Evolutionary conservation across 2,329 filamentous ascomycete genomes (phyloP).

Genomic region (Ophiostoma quercus): DNA sequence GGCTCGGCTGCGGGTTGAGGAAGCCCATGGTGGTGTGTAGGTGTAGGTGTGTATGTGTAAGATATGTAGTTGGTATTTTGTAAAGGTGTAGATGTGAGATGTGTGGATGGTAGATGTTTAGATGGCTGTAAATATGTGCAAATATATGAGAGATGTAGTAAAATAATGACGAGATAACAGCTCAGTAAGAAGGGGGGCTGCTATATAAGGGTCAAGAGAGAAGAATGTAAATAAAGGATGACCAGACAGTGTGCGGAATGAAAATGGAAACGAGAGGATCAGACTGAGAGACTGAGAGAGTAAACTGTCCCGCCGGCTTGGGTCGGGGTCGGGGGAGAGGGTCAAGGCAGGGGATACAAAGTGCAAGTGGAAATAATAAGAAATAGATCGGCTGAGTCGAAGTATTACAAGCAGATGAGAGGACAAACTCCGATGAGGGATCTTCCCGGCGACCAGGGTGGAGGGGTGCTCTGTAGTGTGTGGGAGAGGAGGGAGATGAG

Average conservation of each 20-base stretch:
- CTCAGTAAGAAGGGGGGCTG: not conserved
- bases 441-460: not conserved
- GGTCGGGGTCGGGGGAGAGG: not conserved
- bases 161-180: too few species aligned
- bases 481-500: not conserved
- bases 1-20: slow-evolving; percentile 18
- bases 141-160: too few species aligned
- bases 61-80: not conserved
- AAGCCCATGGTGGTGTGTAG: slow-evolving; percentile 17
- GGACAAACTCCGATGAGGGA: slow-evolving; percentile 1
- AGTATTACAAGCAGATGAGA: not conserved
- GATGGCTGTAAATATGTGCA: too few species aligned
- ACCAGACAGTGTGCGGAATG: not conserved
- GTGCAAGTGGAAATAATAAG: not conserved
- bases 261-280: not conserved
- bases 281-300: not conserved
- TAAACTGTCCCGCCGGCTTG: slow-evolving; percentile 12
- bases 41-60: not conserved
- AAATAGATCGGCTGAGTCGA: not conserved
- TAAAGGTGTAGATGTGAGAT: not conserved
- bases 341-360: not conserved
- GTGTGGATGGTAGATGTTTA: not conserved
- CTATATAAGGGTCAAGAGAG: not conserved
- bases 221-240: not conserved
- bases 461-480: not conserved